Evolutionary conservation across 345 rosid genomes (phyloP).

Genomic region (Noccaea bulbosa): DNA sequence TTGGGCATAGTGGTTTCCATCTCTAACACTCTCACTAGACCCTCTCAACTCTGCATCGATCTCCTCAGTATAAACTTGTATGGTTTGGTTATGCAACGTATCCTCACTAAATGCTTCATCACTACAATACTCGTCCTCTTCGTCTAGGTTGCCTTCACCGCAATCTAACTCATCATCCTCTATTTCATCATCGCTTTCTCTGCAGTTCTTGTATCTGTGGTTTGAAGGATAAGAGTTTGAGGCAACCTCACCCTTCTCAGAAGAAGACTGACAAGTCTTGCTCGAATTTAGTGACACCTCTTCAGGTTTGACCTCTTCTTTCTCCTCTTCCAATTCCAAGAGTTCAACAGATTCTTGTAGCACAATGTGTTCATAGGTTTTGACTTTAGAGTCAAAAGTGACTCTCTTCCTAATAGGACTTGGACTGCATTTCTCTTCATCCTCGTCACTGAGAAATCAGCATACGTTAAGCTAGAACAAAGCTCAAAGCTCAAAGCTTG

Average conservation of each 20-base stretch:
- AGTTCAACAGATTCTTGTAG: slow-evolving; percentile 49
- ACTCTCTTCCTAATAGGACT: slow-evolving; percentile 65
- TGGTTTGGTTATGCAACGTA: slow-evolving; percentile 1
- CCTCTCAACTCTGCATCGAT: slow-evolving; percentile 40
- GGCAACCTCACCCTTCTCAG: slow-evolving; percentile 52
- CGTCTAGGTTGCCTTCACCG: slow-evolving; percentile 54
- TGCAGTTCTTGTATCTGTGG: slow-evolving; percentile 67
- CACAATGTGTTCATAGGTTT: slow-evolving; percentile 63
- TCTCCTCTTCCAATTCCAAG: slow-evolving; percentile 39
- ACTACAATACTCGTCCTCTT: slow-evolving; percentile 45
- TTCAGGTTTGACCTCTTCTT: slow-evolving; percentile 40
- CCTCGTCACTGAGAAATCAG: slow-evolving; percentile 44
- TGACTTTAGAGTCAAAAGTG: slow-evolving; percentile 69
- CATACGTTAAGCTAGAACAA: slow-evolving; percentile 10
- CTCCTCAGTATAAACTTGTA: slow-evolving; percentile 34
- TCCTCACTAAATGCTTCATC: slow-evolving; percentile 47
- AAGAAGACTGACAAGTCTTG: slow-evolving; percentile 48
- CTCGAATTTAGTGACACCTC: slow-evolving; percentile 37
- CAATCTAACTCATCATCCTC: slow-evolving; percentile 53
- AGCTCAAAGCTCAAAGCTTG: slow-evolving; percentile 30
- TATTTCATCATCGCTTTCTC: slow-evolving; percentile 63
- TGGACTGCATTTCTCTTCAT: slow-evolving; percentile 52
- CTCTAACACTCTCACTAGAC: slow-evolving; percentile 48
- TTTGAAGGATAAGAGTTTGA: slow-evolving; percentile 64
- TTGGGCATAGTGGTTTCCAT: slow-evolving; percentile 56